A percentile compares a stretch with the other conserved stretches of the same genome.
Evolutionary conservation across 2,329 filamentous ascomycete species (phyloP).

Genomic region (Fusarium floridanum): DNA sequence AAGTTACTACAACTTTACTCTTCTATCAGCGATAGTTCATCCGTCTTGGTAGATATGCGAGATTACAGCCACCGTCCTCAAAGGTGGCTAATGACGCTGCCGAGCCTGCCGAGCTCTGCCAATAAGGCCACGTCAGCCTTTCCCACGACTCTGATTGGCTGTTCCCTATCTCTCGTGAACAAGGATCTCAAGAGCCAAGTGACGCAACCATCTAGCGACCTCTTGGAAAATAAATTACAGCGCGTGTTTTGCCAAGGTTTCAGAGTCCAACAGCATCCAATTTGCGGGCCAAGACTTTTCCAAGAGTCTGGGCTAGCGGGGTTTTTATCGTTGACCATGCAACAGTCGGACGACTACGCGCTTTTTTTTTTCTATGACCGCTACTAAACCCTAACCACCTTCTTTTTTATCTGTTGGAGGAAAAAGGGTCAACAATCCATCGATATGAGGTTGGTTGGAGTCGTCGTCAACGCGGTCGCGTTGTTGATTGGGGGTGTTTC

Average conservation of each 20-base stretch:
- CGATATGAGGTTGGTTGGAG: conserved; percentile 11
- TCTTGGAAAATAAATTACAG: not conserved
- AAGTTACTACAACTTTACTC: not conserved
- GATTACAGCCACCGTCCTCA: not conserved
- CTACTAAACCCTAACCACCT: not conserved
- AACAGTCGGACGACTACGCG: conserved; percentile 7
- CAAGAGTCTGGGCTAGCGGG: conserved; percentile 3
- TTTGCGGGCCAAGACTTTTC: conserved; percentile 2
- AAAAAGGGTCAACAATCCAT: not conserved
- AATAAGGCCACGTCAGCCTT: conserved; percentile 25
- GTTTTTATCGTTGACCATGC: conserved; percentile 20
- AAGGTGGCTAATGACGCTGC: conserved; percentile 27
- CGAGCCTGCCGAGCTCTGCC: not conserved
- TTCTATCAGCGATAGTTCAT: not conserved
- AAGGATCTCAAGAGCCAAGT: not conserved
- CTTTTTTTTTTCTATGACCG: not conserved
- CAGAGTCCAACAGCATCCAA: not conserved
- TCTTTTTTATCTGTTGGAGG: not conserved
- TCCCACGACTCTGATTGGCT: not conserved
- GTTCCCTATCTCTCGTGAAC: not conserved
- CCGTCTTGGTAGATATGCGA: not conserved
- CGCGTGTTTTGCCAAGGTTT: not conserved
- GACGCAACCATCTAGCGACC: not conserved
- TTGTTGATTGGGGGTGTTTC: not conserved
- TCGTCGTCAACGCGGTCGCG: not conserved